A percentile compares a stretch with the other conserved stretches of the same genome.
Conservation (phyloP, 345 rosid genomes). For the Eucalyptus tenuipes region DNA sequence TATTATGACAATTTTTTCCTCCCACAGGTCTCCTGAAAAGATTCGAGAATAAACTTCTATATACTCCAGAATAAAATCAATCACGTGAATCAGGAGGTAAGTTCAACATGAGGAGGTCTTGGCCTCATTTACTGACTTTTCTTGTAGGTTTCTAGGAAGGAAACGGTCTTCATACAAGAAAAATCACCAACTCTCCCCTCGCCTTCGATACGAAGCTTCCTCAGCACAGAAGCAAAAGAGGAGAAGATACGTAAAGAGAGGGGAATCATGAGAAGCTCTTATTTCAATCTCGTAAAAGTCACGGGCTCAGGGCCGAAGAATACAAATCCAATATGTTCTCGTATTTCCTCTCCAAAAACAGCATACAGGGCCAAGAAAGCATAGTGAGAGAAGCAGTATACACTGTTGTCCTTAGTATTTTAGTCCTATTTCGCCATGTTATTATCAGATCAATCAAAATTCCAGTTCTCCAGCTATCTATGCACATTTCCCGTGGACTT, state of each 20-base stretch:
- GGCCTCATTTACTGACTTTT: background rate
- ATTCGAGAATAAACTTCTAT: background rate
- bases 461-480: background rate
- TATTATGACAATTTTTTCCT: background rate
- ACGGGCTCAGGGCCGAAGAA: background rate
- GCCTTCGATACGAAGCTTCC: background rate
- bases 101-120: background rate
- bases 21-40: background rate
- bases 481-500: background rate
- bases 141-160: background rate
- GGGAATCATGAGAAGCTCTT: background rate
- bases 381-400: background rate
- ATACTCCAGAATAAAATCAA: background rate
- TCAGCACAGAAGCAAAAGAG: background rate
- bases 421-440: background rate
- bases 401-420: background rate
- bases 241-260: background rate
- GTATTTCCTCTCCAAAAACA: background rate
- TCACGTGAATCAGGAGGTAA: background rate
- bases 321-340: background rate
- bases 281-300: background rate
- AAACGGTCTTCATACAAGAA: background rate
- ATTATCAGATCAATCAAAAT: background rate
- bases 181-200: background rate
- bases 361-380: background rate